phyloP scores from a whole-genome alignment of 2,329 filamentous ascomycete species.

The Cladosporium phlei region DNA sequence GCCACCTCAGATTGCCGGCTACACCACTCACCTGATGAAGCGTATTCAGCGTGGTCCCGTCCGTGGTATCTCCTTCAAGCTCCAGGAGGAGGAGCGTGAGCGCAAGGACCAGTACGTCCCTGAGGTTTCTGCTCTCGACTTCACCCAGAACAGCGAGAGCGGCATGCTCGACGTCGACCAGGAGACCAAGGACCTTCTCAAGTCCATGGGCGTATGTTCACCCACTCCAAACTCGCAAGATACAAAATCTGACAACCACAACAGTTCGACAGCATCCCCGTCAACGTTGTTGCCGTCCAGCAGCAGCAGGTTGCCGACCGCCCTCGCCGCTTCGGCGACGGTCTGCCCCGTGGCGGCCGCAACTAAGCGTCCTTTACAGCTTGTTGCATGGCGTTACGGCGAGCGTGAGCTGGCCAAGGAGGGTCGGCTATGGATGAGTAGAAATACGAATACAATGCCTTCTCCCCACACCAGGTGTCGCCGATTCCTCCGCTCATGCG shows the following conservation, averaged over 20 bases:
- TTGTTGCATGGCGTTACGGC: conserved; percentile 10
- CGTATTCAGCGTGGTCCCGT: conserved; percentile 98
- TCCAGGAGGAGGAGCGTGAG: conserved; percentile 99
- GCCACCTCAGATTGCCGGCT: conserved; percentile 74
- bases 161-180: conserved; percentile 91
- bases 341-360: conserved; percentile 10
- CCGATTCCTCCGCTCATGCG: conserved; percentile 59
- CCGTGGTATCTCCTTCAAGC: conserved; percentile 99
- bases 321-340: conserved; percentile 24
- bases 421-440: conserved; percentile 13
- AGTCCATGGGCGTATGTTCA: conserved; percentile 90
- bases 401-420: conserved; percentile 21
- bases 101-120: conserved; percentile 99
- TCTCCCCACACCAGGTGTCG: conserved; percentile 69
- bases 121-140: conserved; percentile 97
- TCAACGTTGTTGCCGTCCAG: conserved; percentile 87
- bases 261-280: conserved; percentile 94
- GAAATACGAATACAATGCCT: conserved; percentile 14
- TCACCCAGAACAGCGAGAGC: conserved; percentile 87
- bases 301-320: conserved; percentile 82
- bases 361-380: conserved; percentile 13
- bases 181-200: conserved; percentile 98
- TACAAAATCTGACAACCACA: conserved; percentile 14
- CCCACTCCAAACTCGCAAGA: neutral
- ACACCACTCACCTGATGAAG: conserved; percentile 97